Percentiles rank a stretch among this genome's conserved stretches.
phyloP scores from a whole-genome alignment of 2,329 filamentous ascomycete species.

The Exophiala bonariae region DNA sequence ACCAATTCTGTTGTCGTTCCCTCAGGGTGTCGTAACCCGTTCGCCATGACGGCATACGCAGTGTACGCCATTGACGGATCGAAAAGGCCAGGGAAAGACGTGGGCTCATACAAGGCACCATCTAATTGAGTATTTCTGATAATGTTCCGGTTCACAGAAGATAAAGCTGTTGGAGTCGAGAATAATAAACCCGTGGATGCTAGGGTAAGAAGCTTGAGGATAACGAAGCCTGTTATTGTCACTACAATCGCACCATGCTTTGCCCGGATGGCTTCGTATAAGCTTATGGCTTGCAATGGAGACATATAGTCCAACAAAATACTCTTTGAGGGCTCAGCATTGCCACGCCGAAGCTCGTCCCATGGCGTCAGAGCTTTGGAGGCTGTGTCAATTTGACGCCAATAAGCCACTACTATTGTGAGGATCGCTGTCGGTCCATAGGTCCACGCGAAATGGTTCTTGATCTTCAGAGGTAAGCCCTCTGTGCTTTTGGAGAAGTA shows the following conservation, averaged over 20 bases:
- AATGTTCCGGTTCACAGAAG: too few species aligned
- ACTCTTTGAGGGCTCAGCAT: slow-evolving; percentile 18
- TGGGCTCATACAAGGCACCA: slow-evolving; percentile 8
- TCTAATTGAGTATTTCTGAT: too few species aligned
- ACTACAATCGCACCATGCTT: slow-evolving; percentile 28
- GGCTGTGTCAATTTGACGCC: slow-evolving; percentile 35
- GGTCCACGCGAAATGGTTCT: slow-evolving; percentile 26
- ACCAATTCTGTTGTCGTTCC: slow-evolving; percentile 7
- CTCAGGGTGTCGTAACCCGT: slow-evolving; percentile 5
- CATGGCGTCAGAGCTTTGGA: slow-evolving; percentile 32
- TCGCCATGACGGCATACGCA: slow-evolving; percentile 12
- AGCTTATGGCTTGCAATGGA: slow-evolving; percentile 27
- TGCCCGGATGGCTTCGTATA: slow-evolving; percentile 30
- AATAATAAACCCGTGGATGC: too few species aligned
- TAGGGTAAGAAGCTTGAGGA: slow-evolving; percentile 30
- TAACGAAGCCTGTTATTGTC: slow-evolving; percentile 28
- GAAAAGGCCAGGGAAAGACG: neutral
- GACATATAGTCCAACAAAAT: slow-evolving; percentile 35
- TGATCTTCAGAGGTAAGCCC: slow-evolving; percentile 14
- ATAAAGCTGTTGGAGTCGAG: too few species aligned
- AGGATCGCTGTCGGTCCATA: slow-evolving; percentile 30
- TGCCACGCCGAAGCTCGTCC: slow-evolving; percentile 27
- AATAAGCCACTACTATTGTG: slow-evolving; percentile 30
- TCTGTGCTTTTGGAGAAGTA: neutral
- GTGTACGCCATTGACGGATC: slow-evolving; percentile 22